Conservation (phyloP, 306 rosid genomes). For the Betula pendula region DNA sequence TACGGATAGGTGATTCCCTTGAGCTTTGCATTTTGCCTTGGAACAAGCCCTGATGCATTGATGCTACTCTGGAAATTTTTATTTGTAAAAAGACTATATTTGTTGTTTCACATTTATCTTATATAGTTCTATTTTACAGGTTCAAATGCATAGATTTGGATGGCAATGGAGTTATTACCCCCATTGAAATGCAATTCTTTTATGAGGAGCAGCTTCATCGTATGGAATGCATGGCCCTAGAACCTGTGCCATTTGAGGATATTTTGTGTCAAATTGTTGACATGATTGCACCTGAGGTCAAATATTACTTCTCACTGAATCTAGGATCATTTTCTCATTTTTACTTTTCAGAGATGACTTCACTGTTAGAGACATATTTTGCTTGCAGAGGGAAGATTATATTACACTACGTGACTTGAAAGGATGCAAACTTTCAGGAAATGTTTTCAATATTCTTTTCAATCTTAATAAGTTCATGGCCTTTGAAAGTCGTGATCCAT, state of each 20-base stretch:
- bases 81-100: neutral
- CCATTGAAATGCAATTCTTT: slow-evolving; percentile 91
- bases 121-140: slow-evolving; percentile 50
- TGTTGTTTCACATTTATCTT: slow-evolving; percentile 23
- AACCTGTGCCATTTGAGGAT: slow-evolving; percentile 98
- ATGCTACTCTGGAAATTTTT: neutral
- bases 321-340: slow-evolving; percentile 24
- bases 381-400: slow-evolving; percentile 74
- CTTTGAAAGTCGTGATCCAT: slow-evolving; percentile 96
- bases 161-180: slow-evolving; percentile 83
- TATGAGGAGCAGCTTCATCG: slow-evolving; percentile 99
- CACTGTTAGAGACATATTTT: slow-evolving; percentile 17
- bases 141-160: slow-evolving; percentile 98
- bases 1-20: neutral
- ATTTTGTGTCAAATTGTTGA: slow-evolving; percentile 95
- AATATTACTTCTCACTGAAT: slow-evolving; percentile 1
- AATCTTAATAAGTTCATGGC: slow-evolving; percentile 99
- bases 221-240: slow-evolving; percentile 99
- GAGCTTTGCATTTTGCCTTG: neutral
- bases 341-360: slow-evolving; percentile 16
- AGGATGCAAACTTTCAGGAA: slow-evolving; percentile 94
- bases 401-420: slow-evolving; percentile 83
- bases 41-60: too few relatives aligned
- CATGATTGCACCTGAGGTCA: slow-evolving; percentile 93
- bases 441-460: slow-evolving; percentile 91